Base-by-base conservation (phyloP, 345 rosid species). In the Citrus glauca region DNA sequence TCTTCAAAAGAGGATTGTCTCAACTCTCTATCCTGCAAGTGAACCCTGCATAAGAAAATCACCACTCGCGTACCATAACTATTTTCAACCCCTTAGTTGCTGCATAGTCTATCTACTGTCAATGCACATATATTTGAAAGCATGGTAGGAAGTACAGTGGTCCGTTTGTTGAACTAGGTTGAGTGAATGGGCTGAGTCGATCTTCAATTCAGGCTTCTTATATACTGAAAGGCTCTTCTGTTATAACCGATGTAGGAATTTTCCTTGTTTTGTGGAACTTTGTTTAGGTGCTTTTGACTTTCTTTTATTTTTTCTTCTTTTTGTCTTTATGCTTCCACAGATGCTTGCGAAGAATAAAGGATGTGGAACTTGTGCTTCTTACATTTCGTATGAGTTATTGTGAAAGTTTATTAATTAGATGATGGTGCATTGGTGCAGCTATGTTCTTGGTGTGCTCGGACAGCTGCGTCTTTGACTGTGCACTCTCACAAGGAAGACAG, bases 361-460 rank as follows among this genome's bases (percentile, higher is more conserved):
- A 56, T 50, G 74, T 9, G 13, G 4, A 50, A 27, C n/a, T 28
- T 28, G 9, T 48, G 19, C 61, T 19, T 4, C 55, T 48, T 56
- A 24, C 60, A 48, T 37, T 50, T 71, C 20, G 20, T 30, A 32
- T 55, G 32, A 74, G 30, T 37, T 67, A 8, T 35, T 7, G 45
- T 33, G 55, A 16, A 69, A 68, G 40, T 64, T 42, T 30, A 66
- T 13, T 75, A 62, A 62, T 74, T 45, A 42, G 30, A 42, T 33
- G 68, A 27, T 42, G 57, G 27, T 55, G 72, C n/a, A 73, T 69
- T 76, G 66, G 10, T 80, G 80, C 93, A 94, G 95, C 84, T 90
- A 73, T 89, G 77, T 80, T 91, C 94, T 2, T 96, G 99, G 99
- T 90, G 91, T 81, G 94, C 98, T 55, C 93, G 89, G 74, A 78